Base-by-base conservation (phyloP, 441 rosid genomes). In the Adansonia rubrostipa region DNA sequence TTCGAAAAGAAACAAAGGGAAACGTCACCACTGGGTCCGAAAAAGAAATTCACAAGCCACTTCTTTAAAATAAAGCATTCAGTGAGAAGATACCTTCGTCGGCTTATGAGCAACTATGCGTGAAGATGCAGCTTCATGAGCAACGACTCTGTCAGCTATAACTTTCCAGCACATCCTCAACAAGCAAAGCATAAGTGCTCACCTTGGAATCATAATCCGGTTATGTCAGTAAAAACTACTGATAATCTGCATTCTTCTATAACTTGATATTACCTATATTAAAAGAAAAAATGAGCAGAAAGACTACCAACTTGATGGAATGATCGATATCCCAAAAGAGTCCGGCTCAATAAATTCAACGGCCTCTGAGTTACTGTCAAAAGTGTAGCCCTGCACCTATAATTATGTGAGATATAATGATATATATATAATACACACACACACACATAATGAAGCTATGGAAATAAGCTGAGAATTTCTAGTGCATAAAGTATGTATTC, bases 341-440 rank as follows among this genome's bases (percentile, higher is more conserved):
- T 95, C 99, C 13, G 93, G 91, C 86, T 92, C 97, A 10, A 95
- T 95, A 57, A 88, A 90, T 76, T 92, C 92, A 63, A 93, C 88
- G 20, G 85, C 83, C 79, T 96, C 99, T 3, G 99, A 90, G 83
- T 87, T 86, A 75, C 90, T 82, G 81, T 95, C 88, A 84, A 93
- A 92, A n/a, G 91, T 82, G 86, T 90, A 95, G 74, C 98, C 97
- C 74, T 94, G 89, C 80, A 93, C 98, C 99, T 93, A 60, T 70
- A 75, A 70, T 14, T 28, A 63, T 0, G 17, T 28, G 19, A 75
- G 14, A 33, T 56, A 42, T 5, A 24, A 79, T 53, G 54, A 81
- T 15, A 28, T 28, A 28, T 28, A 28, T 28, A 28, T 28, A 28
- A 36, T 5, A 36, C 40, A 36, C 40, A 36, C 40, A 36, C 40